phyloP scores from a whole-genome alignment of 805 yeast species.

The Cyberlindnera euphorbiiphila region DNA sequence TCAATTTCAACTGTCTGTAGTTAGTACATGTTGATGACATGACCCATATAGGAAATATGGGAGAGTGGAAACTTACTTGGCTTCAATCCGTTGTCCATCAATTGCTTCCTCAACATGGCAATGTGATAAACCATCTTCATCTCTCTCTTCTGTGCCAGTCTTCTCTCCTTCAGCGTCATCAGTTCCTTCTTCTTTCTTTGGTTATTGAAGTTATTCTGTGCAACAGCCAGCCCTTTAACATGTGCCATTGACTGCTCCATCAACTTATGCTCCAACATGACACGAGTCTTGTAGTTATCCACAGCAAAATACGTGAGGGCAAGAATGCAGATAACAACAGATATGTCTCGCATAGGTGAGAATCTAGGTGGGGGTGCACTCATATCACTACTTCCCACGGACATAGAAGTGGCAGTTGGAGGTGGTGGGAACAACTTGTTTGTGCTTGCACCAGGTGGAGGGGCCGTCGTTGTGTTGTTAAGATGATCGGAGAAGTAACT shows the following conservation, averaged over 20 bases:
- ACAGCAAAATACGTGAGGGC: constrained; percentile 46
- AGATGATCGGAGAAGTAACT: constrained; percentile 20
- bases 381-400: no score
- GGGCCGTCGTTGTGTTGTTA: not conserved
- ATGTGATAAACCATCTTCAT: constrained; percentile 64
- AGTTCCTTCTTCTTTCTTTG: constrained; percentile 50
- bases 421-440: constrained; percentile 3
- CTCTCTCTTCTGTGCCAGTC: constrained; percentile 42
- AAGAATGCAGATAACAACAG: constrained; percentile 39
- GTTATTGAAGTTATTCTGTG: constrained; percentile 46
- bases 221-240: constrained; percentile 31
- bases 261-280: constrained; percentile 32
- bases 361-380: not conserved
- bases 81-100: constrained; percentile 50
- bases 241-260: constrained; percentile 32
- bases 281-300: constrained; percentile 44
- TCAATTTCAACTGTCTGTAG: constrained; percentile 40
- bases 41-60: no score
- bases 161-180: constrained; percentile 49
- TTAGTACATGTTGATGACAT: constrained; percentile 10
- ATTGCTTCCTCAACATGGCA: constrained; percentile 59
- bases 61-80: constrained; percentile 47
- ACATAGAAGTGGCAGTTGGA: no score
- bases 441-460: no score
- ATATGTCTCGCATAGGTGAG: constrained; percentile 30